Evolutionary conservation across 2,329 filamentous ascomycete genomes (phyloP).

Genomic region (Diaporthe amygdali): DNA sequence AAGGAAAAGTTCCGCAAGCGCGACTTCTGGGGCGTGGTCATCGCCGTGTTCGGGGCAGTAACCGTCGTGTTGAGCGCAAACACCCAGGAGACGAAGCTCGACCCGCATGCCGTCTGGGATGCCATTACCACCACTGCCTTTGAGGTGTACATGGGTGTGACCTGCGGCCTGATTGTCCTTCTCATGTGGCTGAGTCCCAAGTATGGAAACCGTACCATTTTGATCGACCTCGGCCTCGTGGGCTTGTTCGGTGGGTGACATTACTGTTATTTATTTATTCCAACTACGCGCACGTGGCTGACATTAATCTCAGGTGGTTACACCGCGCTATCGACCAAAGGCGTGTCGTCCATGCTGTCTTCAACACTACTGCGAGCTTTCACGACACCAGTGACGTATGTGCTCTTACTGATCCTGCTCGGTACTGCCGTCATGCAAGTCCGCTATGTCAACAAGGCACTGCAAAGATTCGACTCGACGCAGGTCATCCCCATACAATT

Average conservation of each 20-base stretch:
- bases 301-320: conserved; percentile 71
- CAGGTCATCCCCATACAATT: conserved; percentile 98
- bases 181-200: conserved; percentile 83
- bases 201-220: conserved; percentile 84
- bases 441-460: conserved; percentile 85
- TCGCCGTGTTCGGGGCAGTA: conserved; percentile 87
- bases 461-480: conserved; percentile 95
- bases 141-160: conserved; percentile 85
- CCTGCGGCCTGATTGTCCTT: conserved; percentile 71
- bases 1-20: conserved; percentile 86
- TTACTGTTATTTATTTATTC: conserved; percentile 11
- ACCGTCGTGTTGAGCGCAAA: conserved; percentile 92
- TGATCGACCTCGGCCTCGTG: conserved; percentile 92
- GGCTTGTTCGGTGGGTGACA: conserved; percentile 79
- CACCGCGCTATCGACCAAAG: conserved; percentile 95
- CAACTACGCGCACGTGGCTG: not conserved
- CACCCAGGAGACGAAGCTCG: conserved; percentile 86
- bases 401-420: conserved; percentile 78
- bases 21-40: conserved; percentile 86
- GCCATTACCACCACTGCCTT: conserved; percentile 90
- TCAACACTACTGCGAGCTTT: conserved; percentile 89
- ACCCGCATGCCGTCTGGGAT: conserved; percentile 87
- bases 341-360: conserved; percentile 92
- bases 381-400: conserved; percentile 90
- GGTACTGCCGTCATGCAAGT: conserved; percentile 94